These are phyloP conservation scores for Eimeria mitis DNA, from an alignment of 169 alveolate genomes.

Conservation along the genomic window DNA sequence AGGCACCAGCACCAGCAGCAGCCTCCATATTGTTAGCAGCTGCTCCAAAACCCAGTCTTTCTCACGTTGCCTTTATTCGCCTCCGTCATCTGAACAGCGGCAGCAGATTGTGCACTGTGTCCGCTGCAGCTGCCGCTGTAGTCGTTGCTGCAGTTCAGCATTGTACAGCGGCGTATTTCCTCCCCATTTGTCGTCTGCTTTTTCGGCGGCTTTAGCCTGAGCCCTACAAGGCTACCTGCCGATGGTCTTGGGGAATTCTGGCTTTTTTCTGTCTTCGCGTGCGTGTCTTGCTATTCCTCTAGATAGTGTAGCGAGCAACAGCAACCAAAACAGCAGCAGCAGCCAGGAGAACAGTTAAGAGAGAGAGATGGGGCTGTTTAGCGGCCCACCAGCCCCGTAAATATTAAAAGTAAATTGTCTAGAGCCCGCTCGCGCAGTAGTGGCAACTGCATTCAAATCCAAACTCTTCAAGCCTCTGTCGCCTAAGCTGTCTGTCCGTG, in stretches of 20 bases:
- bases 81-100: background rate
- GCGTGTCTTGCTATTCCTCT: background rate
- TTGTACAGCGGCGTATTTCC: background rate
- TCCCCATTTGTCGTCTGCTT: background rate
- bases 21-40: slow-evolving; percentile 3
- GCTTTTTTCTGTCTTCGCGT: background rate
- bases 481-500: slow-evolving; percentile 9
- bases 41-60: background rate
- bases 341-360: background rate
- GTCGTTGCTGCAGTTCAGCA: slow-evolving; percentile 33
- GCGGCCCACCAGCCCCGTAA: background rate
- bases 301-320: background rate
- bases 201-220: background rate
- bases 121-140: slow-evolving; percentile 15
- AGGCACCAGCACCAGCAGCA: background rate
- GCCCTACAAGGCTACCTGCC: slow-evolving; percentile 15
- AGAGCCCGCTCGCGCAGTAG: slow-evolving; percentile 42
- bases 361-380: background rate
- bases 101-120: background rate
- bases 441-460: slow-evolving; percentile 53
- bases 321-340: background rate
- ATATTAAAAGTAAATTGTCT: background rate
- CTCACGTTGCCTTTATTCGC: background rate
- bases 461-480: slow-evolving; percentile 55
- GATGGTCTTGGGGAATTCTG: background rate